phyloP scores from a whole-genome alignment of 2,329 filamentous ascomycete species.

The Purpureocillium takamizusanense region DNA sequence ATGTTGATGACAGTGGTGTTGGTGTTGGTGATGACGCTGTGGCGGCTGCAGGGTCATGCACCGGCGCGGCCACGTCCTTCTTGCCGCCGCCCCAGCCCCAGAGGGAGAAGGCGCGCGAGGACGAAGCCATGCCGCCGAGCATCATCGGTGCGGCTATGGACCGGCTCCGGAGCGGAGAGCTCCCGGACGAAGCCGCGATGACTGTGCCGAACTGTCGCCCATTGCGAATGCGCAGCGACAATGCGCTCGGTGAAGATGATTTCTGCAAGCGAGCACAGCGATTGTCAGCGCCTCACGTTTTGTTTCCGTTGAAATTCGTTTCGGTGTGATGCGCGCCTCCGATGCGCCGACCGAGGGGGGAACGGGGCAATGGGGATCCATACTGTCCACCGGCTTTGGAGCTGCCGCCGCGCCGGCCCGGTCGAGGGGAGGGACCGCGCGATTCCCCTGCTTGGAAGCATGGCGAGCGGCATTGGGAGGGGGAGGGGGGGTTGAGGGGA shows the following conservation, averaged over 20 bases:
- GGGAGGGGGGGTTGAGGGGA: not conserved
- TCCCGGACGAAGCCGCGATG: constrained; percentile 12
- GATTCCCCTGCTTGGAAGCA: constrained; percentile 37
- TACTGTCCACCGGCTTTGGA: constrained; percentile 13
- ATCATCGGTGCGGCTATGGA: constrained; percentile 15
- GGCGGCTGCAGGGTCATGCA: constrained; percentile 6
- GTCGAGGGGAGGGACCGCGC: constrained; percentile 27
- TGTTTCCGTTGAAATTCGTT: no score
- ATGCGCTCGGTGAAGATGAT: constrained; percentile 15
- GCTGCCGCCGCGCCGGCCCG: constrained; percentile 19
- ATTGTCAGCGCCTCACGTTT: no score
- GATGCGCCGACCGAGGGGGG: no score
- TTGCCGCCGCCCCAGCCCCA: constrained; percentile 27
- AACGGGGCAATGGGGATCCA: no score
- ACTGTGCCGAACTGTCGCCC: constrained; percentile 27
- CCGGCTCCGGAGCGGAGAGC: constrained; percentile 13
- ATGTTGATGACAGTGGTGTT: no score
- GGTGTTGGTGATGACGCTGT: constrained; percentile 11
- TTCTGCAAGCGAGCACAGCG: constrained; percentile 5
- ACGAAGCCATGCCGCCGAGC: constrained; percentile 18
- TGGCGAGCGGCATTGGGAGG: constrained; percentile 21
- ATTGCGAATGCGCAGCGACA: constrained; percentile 20
- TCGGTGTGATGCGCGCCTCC: no score
- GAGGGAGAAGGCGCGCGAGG: constrained; percentile 21
- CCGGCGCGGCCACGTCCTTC: constrained; percentile 14